Base-by-base conservation (phyloP, 129 eudicot species). In the Tagetes erecta region DNA sequence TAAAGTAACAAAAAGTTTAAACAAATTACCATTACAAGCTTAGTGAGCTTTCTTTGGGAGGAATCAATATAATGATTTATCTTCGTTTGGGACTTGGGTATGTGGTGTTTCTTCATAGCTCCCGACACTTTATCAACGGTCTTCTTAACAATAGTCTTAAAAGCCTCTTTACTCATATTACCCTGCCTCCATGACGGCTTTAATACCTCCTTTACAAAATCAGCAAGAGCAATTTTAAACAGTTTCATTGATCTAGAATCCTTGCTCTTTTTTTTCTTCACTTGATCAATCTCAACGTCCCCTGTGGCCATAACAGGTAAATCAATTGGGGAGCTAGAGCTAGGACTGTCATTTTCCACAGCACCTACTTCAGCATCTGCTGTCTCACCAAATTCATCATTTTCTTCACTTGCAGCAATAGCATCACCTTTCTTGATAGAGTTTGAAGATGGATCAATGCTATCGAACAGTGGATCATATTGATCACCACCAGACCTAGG, bases 131-230 rank as follows among this genome's bases (percentile, higher is more conserved):
- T 94, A 81, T 94, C 97, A 47, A 90, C 98, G 11, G 97, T 94
- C 80, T 94, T 94, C 88, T 94, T 94, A 68, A 94, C 98, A 62
- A 94, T 94, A 52, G 98, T 94, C 83, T 94, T 94, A 80, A 90
- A 94, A 1, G 92, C 98, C 84, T 94, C 98, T 87, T 94, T 94
- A 85, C 98, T 94, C 98, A 94, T 94, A 80, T 94, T 94, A 64
- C 98, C 98, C 78, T 94, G 96, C 52, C 96, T 83, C 98, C 98
- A 94, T 5, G 97, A 91, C 7, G 98, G 98, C 76, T 94, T 94
- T 55, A 94, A 41, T 27, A 94, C 91, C 77, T 90, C 98, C 84
- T 94, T 94, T 47, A 94, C 98, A 80, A 94, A 94, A 76, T 87
- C 84, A 71, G 98, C 98, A 72, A 94, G 76, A 12, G 93, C 84